A percentile compares a stretch with the other conserved stretches of the same genome.
phyloP scores from a whole-genome alignment of 1,284 basidiomycete genomes.

The Peniophora sp. region DNA sequence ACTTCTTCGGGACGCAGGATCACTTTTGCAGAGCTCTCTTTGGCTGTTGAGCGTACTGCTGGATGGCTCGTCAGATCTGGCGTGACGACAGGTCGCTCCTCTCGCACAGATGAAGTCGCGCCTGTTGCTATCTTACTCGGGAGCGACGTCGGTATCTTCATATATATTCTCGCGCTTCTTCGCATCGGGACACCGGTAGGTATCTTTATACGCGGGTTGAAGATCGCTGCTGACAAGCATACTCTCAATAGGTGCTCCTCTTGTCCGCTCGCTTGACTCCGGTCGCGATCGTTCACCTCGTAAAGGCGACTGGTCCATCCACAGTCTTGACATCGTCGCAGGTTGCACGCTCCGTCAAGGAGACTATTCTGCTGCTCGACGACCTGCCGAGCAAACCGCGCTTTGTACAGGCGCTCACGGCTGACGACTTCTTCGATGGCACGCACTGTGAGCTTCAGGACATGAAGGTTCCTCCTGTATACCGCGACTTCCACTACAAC shows the following conservation, averaged over 20 bases:
- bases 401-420: slow-evolving; percentile 18
- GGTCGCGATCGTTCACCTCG: slow-evolving; percentile 25
- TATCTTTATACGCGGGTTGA: not conserved
- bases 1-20: slow-evolving; percentile 17
- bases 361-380: slow-evolving; percentile 17
- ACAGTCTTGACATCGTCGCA: slow-evolving; percentile 22
- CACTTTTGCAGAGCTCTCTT: slow-evolving; percentile 24
- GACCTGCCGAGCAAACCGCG: slow-evolving; percentile 9
- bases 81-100: slow-evolving; percentile 17
- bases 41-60: slow-evolving; percentile 23
- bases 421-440: slow-evolving; percentile 15
- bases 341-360: slow-evolving; percentile 19
- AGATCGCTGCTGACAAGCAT: not conserved
- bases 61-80: slow-evolving; percentile 23
- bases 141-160: slow-evolving; percentile 29
- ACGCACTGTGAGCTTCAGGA: slow-evolving; percentile 5
- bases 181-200: slow-evolving; percentile 27
- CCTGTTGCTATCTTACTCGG: slow-evolving; percentile 29
- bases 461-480: slow-evolving; percentile 18
- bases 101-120: slow-evolving; percentile 15
- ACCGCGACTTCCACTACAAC: slow-evolving; percentile 13
- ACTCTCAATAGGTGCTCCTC: slow-evolving; percentile 22
- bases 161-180: slow-evolving; percentile 26
- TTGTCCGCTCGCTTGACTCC: slow-evolving; percentile 27
- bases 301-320: slow-evolving; percentile 21